Evolutionary conservation across 495 filamentous ascomycete species (phyloP).

Genomic region (Tuber magnatum): DNA sequence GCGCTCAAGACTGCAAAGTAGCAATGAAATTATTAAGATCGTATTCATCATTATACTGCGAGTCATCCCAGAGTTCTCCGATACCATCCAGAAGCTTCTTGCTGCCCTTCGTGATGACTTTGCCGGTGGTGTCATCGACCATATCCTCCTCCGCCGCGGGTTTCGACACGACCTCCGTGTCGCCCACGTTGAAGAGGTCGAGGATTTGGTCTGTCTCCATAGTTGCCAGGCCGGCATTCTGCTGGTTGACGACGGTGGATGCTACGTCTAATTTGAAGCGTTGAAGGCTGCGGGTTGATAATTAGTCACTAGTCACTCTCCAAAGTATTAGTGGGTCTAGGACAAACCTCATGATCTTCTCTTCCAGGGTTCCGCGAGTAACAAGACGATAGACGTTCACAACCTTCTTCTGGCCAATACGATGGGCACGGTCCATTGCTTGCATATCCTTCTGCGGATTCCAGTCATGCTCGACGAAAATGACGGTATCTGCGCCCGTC

Average conservation of each 20-base stretch:
- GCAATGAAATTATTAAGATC: constrained; percentile 86
- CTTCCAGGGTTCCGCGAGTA: constrained; percentile 89
- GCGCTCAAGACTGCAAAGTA: constrained; percentile 58
- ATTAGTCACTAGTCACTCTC: constrained; percentile 8
- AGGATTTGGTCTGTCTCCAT: constrained; percentile 99
- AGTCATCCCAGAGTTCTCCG: constrained; percentile 92
- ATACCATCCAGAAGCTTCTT: constrained; percentile 88
- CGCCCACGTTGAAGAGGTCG: constrained; percentile 88
- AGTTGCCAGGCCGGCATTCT: constrained; percentile 86
- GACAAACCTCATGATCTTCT: constrained; percentile 88
- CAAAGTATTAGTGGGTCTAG: constrained; percentile 10
- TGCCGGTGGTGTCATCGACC: constrained; percentile 83
- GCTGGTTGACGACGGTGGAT: constrained; percentile 95
- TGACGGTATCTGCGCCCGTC: constrained; percentile 95
- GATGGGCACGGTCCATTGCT: constrained; percentile 97
- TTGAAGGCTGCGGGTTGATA: constrained; percentile 60
- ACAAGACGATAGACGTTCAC: constrained; percentile 98
- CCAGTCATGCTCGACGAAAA: constrained; percentile 99
- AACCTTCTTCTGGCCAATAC: constrained; percentile 98
- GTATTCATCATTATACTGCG: constrained; percentile 94
- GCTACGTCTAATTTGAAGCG: constrained; percentile 99
- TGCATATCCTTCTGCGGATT: constrained; percentile 98
- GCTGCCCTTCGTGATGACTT: constrained; percentile 90
- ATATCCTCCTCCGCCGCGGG: constrained; percentile 75
- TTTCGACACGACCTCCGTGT: constrained; percentile 59